Percentiles rank a stretch among this genome's conserved stretches.
phyloP scores from a whole-genome alignment of 306 rosid species.

The Potentilla sterilis region DNA sequence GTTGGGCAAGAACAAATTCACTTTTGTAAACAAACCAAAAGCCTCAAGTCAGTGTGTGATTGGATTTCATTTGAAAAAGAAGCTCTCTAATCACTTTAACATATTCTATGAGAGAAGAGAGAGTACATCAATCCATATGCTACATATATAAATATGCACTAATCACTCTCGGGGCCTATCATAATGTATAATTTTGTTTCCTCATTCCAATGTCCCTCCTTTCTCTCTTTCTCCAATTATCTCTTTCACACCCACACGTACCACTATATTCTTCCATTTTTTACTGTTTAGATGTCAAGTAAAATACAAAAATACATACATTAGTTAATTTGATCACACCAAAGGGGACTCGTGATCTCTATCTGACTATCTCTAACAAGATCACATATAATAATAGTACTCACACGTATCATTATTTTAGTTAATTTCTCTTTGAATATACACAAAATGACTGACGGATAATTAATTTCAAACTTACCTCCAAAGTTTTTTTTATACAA shows the following conservation, averaged over 20 bases:
- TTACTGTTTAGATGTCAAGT: neutral
- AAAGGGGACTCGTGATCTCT: conserved; percentile 6
- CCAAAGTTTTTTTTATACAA: neutral
- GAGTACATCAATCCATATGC: conserved; percentile 29
- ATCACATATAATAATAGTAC: neutral
- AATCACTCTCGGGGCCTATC: neutral
- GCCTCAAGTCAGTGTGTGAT: conserved; percentile 12
- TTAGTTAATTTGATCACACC: neutral
- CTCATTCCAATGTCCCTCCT: conserved; percentile 33
- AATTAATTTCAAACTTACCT: neutral
- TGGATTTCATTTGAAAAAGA: conserved; percentile 34
- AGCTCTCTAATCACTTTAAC: conserved; percentile 1
- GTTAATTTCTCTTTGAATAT: neutral
- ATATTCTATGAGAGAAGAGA: neutral
- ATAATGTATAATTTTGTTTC: conserved; percentile 9
- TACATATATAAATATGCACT: conserved; percentile 4
- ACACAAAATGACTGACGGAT: neutral
- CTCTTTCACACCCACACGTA: conserved; percentile 6
- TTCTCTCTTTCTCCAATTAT: neutral
- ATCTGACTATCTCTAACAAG: neutral
- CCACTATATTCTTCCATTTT: neutral
- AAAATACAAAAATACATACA: neutral
- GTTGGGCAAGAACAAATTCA: conserved; percentile 16
- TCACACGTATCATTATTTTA: neutral
- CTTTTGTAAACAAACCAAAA: conserved; percentile 15